These are phyloP conservation scores for Exophiala sideris DNA, from an alignment of 2,329 filamentous ascomycete species.

Conservation along the genomic window DNA sequence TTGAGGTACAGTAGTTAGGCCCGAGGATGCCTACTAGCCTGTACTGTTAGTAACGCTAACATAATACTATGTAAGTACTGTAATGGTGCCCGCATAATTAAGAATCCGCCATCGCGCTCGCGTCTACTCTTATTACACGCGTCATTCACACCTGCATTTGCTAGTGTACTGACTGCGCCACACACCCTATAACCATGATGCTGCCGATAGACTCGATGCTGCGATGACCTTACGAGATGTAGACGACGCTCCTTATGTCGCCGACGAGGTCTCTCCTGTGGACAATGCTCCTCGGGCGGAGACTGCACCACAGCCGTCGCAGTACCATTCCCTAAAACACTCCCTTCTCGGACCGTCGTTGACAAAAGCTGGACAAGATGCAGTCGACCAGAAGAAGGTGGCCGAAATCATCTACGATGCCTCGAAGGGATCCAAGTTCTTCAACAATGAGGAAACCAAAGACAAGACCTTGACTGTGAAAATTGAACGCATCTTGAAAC, in stretches of 20 bases:
- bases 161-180: too few species aligned
- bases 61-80: too few species aligned
- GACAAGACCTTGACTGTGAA: constrained; percentile 82
- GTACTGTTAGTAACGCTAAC: too few species aligned
- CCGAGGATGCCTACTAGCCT: too few species aligned
- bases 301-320: constrained; percentile 17
- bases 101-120: background rate
- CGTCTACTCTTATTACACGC: background rate
- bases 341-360: constrained; percentile 84
- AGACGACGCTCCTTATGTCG: constrained; percentile 2
- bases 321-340: constrained; percentile 75
- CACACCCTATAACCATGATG: constrained; percentile 5
- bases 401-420: constrained; percentile 96
- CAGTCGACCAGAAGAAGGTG: constrained; percentile 90
- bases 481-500: constrained; percentile 73
- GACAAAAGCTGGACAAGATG: constrained; percentile 88
- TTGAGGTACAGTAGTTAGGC: too few species aligned
- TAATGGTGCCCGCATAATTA: too few species aligned
- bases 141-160: too few species aligned
- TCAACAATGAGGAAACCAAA: constrained; percentile 80
- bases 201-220: background rate
- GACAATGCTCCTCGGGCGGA: background rate
- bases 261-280: background rate
- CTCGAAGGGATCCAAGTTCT: constrained; percentile 94
- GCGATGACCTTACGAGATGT: constrained; percentile 20